Evolutionary conservation across 306 rosid species (phyloP).

Genomic region (Luffa acutangula): DNA sequence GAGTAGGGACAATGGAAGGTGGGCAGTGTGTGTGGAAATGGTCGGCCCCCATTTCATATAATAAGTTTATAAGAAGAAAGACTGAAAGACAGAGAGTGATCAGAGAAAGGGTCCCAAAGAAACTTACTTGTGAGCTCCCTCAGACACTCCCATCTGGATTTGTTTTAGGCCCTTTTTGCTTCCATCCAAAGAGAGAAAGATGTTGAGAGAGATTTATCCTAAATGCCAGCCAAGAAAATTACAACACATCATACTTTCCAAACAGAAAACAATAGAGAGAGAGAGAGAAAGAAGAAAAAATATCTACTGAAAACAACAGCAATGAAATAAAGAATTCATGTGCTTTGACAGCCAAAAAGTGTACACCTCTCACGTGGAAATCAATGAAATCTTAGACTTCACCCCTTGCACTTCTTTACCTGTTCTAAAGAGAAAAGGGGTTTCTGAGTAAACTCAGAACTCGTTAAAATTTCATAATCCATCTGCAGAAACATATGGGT

Average conservation of each 20-base stretch:
- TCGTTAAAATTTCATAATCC: background rate
- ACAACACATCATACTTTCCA: background rate
- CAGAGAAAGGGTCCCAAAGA: constrained; percentile 7
- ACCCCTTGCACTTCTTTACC: background rate
- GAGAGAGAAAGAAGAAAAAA: background rate
- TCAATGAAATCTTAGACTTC: constrained; percentile 4
- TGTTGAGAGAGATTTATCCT: constrained; percentile 2
- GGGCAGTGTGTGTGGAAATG: constrained; percentile 6
- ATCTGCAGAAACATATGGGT: background rate
- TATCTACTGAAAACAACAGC: constrained; percentile 2
- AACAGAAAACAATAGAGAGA: background rate
- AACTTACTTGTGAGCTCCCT: constrained; percentile 6
- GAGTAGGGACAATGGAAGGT: background rate
- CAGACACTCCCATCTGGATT: background rate
- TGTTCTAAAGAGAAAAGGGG: background rate
- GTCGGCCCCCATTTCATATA: background rate
- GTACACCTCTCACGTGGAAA: constrained; percentile 1
- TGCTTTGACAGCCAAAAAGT: constrained; percentile 8
- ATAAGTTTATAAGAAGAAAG: background rate
- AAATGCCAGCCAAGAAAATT: background rate
- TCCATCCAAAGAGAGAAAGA: constrained; percentile 2
- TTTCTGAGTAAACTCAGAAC: background rate
- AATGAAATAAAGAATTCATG: background rate
- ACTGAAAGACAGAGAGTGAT: background rate
- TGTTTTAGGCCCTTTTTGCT: constrained; percentile 6